These are phyloP conservation scores for Paramecium primaurelia DNA, from an alignment of 73 alveolate genomes.

Conservation along the genomic window DNA sequence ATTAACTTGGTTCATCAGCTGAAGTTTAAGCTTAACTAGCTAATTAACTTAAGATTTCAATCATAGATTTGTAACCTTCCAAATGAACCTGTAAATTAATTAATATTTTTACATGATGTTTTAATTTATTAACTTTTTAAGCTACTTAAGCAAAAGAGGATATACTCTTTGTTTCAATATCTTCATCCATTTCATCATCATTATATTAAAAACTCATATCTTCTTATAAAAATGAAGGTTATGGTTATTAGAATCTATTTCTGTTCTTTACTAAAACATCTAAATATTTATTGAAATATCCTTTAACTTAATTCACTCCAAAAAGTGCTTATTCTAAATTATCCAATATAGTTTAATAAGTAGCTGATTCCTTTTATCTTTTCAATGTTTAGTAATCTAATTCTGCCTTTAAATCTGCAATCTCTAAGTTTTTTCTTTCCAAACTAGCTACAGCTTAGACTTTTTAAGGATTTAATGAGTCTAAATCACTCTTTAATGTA, in stretches of 20 bases:
- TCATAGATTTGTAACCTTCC: constrained; percentile 36
- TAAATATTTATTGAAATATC: constrained; percentile 19
- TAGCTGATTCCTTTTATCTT: background rate
- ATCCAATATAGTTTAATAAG: background rate
- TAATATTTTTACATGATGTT: background rate
- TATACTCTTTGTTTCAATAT: background rate
- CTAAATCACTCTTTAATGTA: constrained; percentile 16
- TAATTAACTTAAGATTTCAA: constrained; percentile 16
- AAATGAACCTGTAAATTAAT: background rate
- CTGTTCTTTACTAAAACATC: constrained; percentile 41
- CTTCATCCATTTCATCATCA: background rate
- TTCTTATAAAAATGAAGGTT: constrained; percentile 39
- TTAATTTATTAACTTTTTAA: constrained; percentile 28
- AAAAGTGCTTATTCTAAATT: constrained; percentile 35
- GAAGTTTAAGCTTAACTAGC: constrained; percentile 8
- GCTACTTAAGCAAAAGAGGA: constrained; percentile 9
- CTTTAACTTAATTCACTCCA: constrained; percentile 41
- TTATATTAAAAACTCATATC: background rate
- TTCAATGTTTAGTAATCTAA: constrained; percentile 27
- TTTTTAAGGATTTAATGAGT: constrained; percentile 31
- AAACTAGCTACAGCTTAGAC: constrained; percentile 21
- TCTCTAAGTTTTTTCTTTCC: constrained; percentile 24
- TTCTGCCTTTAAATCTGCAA: constrained; percentile 22
- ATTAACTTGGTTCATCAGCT: constrained; percentile 6
- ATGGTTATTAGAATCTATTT: constrained; percentile 20